Evolutionary conservation across 2,329 filamentous ascomycete genomes (phyloP), one percentile per base, ranked within the genome.

Genomic region (Talaromyces sp.): DNA sequence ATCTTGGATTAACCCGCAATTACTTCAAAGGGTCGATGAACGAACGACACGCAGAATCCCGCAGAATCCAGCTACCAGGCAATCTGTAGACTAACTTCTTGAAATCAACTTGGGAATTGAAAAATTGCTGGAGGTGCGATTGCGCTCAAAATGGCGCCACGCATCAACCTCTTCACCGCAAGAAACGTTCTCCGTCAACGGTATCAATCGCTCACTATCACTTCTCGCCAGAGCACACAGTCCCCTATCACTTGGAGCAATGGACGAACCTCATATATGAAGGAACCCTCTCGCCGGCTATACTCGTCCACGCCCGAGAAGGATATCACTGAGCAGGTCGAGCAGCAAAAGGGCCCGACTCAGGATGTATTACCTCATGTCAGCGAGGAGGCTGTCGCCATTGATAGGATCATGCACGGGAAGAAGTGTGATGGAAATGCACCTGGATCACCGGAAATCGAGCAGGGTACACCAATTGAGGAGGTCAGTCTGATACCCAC

Each of bases 381-480:
- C 35, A 88, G 84, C 68, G 86, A 90, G 73, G 88, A 91, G 74
- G 87, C 87, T 37, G 84, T 84, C 45, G 84, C 85, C 69, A 83
- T 85, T 68, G 84, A 83, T 31, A 82, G 86, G 71, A 84, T 86
- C 31, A 86, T 81, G 71, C 85, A 87, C 62, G 72, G 71, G 58
- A 74, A 78, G 67, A 73, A 72, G 63, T 78, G 74, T 62, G 75
- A 77, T 65, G 67, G 68, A 64, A 73, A 70, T 62, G 76, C 82
- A 63, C 82, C 84, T 31, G 71, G 76, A 15, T 70, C 70, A 31
- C 89, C 88, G 22, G 88, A 90, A 71, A 72, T 90, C 41, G 82
- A 85, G 58, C 86, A 89, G 73, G 88, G 88, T 17, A 88, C 88
- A 59, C 87, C 87, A 8, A 83, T 90, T 68, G 83, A 87, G 74